Conservation (phyloP, 768 basidiomycete species). For the Mycena rebaudengoi region DNA sequence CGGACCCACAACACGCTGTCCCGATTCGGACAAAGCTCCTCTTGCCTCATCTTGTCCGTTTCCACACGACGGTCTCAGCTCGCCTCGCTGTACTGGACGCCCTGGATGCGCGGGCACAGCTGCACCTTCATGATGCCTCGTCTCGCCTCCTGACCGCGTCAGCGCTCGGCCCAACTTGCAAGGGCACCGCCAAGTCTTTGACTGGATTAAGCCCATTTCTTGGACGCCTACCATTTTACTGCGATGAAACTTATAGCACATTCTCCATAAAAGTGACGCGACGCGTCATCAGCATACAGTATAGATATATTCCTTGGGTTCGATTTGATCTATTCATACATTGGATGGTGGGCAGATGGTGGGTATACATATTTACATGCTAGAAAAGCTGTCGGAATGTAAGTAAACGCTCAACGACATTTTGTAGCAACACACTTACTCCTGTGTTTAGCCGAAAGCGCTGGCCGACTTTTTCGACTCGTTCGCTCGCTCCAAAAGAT, state of each 20-base stretch:
- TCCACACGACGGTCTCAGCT: background rate
- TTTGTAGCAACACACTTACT: conserved; percentile 16
- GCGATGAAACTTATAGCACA: too few species aligned
- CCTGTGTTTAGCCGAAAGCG: conserved; percentile 23
- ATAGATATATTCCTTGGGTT: conserved; percentile 25
- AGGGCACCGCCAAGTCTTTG: too few species aligned
- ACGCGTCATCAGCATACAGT: conserved; percentile 18
- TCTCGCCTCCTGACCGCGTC: background rate
- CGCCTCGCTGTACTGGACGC: background rate
- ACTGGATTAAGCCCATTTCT: too few species aligned
- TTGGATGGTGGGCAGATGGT: conserved; percentile 5
- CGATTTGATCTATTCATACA: conserved; percentile 24
- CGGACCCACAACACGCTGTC: conserved; percentile 16
- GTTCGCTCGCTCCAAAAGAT: conserved; percentile 55
- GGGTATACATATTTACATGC: conserved; percentile 25
- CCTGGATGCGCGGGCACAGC: background rate
- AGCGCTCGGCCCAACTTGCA: too few species aligned
- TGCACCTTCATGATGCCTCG: background rate
- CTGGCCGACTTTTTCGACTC: conserved; percentile 28
- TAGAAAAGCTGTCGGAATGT: conserved; percentile 7
- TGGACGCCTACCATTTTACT: too few species aligned
- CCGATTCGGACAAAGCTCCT: conserved; percentile 18
- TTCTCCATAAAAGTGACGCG: too few species aligned
- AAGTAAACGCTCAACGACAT: background rate
- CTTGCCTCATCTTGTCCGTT: background rate